Base-by-base conservation (phyloP, 257 asterid genomes). In the Capsicum pubescens region DNA sequence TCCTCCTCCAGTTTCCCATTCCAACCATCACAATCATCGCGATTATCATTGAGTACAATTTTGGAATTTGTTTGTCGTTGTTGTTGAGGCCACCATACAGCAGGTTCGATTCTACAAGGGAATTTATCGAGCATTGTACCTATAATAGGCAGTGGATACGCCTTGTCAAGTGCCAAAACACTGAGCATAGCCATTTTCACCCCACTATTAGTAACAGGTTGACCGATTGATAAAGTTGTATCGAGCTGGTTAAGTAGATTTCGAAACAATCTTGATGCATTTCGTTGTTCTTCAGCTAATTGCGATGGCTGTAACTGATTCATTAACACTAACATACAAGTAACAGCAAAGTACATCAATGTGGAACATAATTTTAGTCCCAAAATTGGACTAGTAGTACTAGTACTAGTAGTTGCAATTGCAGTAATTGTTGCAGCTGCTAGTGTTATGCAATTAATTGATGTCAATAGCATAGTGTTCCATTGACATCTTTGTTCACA, bases 251-350 rank as follows among this genome's bases (percentile, higher is more conserved):
- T 84, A 2, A 84, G 90, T 12, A 93, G 89, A 79, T 93, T 92
- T 81, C 86, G 83, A 87, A 94, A 92, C 74, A 92, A 84, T 85
- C 97, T 90, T 1, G 79, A 56, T 0, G 95, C 95, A 58, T 91
- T 94, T 58, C 95, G 59, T 16, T 94, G 98, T 50, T 94, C 98
- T 66, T 94, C 97, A 0, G 91, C 95, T 0, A 94, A 90, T 83
- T 94, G 98, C n/a, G 95, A 92, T 0, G 98, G 95, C 81, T 94
- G 98, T 59, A 93, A 86, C 55, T 90, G 87, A 50, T 88, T 89
- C 85, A 88, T 79, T 3, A 89, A 14, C 21, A 54, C 48, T 36
- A 89, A 19, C 84, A 89, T 57, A 50, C 66, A 89, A 1, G 89
- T 87, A 0, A 90, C 89, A 3, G 87, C 84, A 21, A 89, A 19